phyloP scores from a whole-genome alignment of 2,329 filamentous ascomycete species.

The Aspergillus tanneri region DNA sequence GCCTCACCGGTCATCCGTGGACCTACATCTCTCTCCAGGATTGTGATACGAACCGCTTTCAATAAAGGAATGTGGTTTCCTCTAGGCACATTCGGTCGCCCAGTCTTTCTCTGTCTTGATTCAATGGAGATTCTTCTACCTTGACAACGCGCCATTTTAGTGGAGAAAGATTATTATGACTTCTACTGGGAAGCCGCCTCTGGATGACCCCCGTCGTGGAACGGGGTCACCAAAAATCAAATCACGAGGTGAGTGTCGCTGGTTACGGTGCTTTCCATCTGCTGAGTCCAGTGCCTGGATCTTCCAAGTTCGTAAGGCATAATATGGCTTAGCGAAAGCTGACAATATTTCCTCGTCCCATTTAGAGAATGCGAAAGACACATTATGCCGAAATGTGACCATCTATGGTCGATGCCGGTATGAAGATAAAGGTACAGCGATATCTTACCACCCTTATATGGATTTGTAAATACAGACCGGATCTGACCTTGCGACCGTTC shows the following conservation, averaged over 20 bases:
- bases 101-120: constrained; percentile 29
- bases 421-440: constrained; percentile 69
- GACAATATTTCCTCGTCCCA: constrained; percentile 7
- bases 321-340: constrained; percentile 3
- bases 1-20: too few species aligned
- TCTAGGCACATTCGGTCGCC: constrained; percentile 28
- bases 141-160: constrained; percentile 36
- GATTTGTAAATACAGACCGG: constrained; percentile 2
- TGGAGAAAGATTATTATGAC: constrained; percentile 42
- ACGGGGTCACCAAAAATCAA: constrained; percentile 50
- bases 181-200: constrained; percentile 43
- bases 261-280: not conserved
- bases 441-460: constrained; percentile 7
- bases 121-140: constrained; percentile 43
- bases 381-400: constrained; percentile 84
- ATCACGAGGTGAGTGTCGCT: constrained; percentile 44
- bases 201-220: constrained; percentile 48
- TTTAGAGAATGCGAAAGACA: constrained; percentile 77
- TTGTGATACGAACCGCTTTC: constrained; percentile 17
- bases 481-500: constrained; percentile 23
- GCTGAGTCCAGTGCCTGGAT: not conserved
- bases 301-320: not conserved
- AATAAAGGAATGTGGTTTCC: constrained; percentile 41
- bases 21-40: constrained; percentile 8
- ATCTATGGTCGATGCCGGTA: constrained; percentile 93